phyloP scores from a whole-genome alignment of 805 yeast genomes.

The Starmerella etchellsii region DNA sequence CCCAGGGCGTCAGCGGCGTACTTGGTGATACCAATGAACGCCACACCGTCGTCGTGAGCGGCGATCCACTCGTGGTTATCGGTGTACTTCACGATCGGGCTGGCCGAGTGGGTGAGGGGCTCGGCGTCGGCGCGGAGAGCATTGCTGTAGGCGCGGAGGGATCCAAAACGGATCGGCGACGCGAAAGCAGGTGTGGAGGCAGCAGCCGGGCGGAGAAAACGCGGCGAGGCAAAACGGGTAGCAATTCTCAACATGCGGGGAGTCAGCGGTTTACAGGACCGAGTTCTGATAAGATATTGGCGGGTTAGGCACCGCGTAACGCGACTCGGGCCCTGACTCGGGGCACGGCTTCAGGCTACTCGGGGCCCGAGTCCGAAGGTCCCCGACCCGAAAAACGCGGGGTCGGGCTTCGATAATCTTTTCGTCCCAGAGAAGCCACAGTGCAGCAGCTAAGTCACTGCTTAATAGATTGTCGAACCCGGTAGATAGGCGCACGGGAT shows the following conservation, averaged over 20 bases:
- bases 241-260: conserved; percentile 5
- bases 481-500: no score
- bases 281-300: no score
- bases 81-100: conserved; percentile 41
- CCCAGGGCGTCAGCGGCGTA: conserved; percentile 96
- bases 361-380: no score
- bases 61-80: conserved; percentile 94
- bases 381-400: no score
- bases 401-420: no score
- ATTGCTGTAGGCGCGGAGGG: conserved; percentile 23
- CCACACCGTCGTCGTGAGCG: conserved; percentile 61
- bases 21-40: conserved; percentile 80
- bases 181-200: not conserved
- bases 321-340: no score
- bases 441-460: no score
- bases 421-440: no score
- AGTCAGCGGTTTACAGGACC: no score
- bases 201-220: not conserved
- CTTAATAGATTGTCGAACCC: no score
- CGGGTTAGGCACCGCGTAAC: no score
- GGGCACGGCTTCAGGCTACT: no score
- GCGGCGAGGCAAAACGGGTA: not conserved
- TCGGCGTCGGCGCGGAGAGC: conserved; percentile 22
- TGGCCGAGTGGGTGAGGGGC: conserved; percentile 23
- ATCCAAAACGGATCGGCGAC: not conserved